These are phyloP conservation scores for Ogataea haglerorum DNA, from an alignment of 805 yeast species.

Conservation along the genomic window DNA sequence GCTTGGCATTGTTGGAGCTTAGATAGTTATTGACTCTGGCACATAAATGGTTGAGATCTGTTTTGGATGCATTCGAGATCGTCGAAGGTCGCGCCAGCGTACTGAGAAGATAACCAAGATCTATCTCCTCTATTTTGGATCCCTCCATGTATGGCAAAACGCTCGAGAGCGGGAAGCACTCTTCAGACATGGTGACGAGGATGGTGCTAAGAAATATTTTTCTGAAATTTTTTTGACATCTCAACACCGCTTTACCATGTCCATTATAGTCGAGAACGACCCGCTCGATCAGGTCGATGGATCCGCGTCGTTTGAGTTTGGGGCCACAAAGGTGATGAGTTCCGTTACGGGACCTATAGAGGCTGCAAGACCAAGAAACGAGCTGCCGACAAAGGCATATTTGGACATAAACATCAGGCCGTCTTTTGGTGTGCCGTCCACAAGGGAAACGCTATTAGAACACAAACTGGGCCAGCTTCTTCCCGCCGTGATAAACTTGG, in stretches of 20 bases:
- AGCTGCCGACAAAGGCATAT: constrained; percentile 72
- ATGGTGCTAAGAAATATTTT: constrained; percentile 2
- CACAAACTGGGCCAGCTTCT: constrained; percentile 64
- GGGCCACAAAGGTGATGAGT: constrained; percentile 56
- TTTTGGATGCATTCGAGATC: constrained; percentile 42
- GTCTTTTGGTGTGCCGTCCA: constrained; percentile 63
- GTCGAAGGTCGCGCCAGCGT: constrained; percentile 28
- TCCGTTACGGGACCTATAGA: constrained; percentile 93
- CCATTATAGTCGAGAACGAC: constrained; percentile 17
- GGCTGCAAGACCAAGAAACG: constrained; percentile 69
- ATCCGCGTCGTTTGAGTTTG: constrained; percentile 57
- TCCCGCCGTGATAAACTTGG: constrained; percentile 55
- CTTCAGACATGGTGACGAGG: constrained; percentile 5
- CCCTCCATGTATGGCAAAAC: constrained; percentile 28
- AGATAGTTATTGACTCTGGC: constrained; percentile 42
- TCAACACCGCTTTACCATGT: constrained; percentile 11
- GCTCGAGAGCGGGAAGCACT: constrained; percentile 22
- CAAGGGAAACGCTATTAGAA: constrained; percentile 75
- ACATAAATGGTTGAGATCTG: constrained; percentile 49
- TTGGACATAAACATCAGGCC: constrained; percentile 80
- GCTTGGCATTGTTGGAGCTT: constrained; percentile 41
- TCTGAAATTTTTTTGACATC: constrained; percentile 6
- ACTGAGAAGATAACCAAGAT: constrained; percentile 23
- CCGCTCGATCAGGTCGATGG: constrained; percentile 70
- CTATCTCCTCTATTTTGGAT: constrained; percentile 20